Base-by-base conservation (phyloP, 1,284 basidiomycete species). In the Moniliophthora roreri region DNA sequence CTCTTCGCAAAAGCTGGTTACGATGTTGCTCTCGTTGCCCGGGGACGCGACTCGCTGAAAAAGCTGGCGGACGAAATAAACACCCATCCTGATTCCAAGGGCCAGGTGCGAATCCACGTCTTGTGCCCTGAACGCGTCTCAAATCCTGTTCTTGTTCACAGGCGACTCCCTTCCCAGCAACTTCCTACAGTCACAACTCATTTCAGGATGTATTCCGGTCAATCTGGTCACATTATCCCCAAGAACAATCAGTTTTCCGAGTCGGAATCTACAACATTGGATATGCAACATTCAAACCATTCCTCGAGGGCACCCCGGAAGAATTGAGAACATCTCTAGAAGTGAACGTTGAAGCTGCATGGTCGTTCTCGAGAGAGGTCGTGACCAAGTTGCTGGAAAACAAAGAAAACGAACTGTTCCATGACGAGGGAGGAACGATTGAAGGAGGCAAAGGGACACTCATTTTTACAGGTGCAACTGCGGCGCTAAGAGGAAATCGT, bases 391-490 rank as follows among this genome's bases (percentile, higher is more conserved):
- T 91, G 71, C 79, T 82, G 61, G 74, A 78, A 52, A 87, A 86
- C 59, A 75, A 1, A 66, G 24, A 28, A 13, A 46, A 46, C 26
- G 44, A 46, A n/a, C 5, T 26, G 1, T 46, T 46, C 28, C 23
- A 46, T 7, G 69, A 42, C 51, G 62, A 32, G 32, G 28, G 36
- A 32, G 36, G 64, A 1, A 66, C 57, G 24, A 77, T 79, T 20
- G 77, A 75, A 63, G 73, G 80, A 13, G 89, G 89, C 15, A 82
- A 50, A 21, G 49, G 49, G 1, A 41, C 37, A 7, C 38, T 50
- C 36, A 50, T 50, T 3, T 88, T 91, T 66, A 92, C 90, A 0
- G 89, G 89, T 2, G 89, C 90, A 11, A 92, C 89, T 9, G 81
- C 87, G 0, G 78, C 81, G 48, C 55, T 80, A 46, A 73, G 89